Evolutionary conservation across 768 basidiomycete genomes (phyloP).

Genomic region (Podaxis carcinomalis): DNA sequence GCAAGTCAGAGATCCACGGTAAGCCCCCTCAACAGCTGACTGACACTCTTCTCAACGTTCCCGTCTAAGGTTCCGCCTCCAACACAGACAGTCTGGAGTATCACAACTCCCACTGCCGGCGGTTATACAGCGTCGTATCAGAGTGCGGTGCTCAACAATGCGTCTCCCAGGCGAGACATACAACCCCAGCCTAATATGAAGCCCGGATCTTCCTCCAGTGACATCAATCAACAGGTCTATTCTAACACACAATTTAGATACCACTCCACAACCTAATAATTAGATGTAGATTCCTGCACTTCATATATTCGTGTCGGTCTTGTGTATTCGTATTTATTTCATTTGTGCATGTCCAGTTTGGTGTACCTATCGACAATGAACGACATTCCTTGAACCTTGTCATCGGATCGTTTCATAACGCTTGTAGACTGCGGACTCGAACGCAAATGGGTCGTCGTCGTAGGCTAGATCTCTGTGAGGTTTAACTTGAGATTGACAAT

Average conservation of each 20-base stretch:
- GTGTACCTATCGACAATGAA: neutral
- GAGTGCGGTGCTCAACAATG: neutral
- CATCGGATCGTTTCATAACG: conserved; percentile 79
- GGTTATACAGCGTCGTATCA: conserved; percentile 15
- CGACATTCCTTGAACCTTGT: conserved; percentile 5
- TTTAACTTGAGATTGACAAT: conserved; percentile 5
- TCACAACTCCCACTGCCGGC: conserved; percentile 16
- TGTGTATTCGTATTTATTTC: conserved; percentile 11
- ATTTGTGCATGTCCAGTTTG: neutral
- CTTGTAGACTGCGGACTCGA: conserved; percentile 57
- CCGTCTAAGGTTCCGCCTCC: conserved; percentile 7
- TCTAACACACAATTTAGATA: conserved; percentile 27
- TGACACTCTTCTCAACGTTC: neutral
- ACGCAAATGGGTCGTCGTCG: conserved; percentile 73
- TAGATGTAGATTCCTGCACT: neutral
- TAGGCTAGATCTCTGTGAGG: conserved; percentile 35
- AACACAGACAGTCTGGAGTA: conserved; percentile 20
- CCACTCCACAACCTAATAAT: conserved; percentile 25
- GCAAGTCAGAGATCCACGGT: conserved; percentile 5
- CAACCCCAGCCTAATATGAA: neutral
- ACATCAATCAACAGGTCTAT: conserved; percentile 19
- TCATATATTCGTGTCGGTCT: neutral
- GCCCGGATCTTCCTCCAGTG: conserved; percentile 1
- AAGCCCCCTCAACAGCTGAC: neutral
- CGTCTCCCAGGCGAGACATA: conserved; percentile 3